These are phyloP conservation scores for Fusarium sp. DNA, from an alignment of 2,329 filamentous ascomycete genomes.

Conservation along the genomic window DNA sequence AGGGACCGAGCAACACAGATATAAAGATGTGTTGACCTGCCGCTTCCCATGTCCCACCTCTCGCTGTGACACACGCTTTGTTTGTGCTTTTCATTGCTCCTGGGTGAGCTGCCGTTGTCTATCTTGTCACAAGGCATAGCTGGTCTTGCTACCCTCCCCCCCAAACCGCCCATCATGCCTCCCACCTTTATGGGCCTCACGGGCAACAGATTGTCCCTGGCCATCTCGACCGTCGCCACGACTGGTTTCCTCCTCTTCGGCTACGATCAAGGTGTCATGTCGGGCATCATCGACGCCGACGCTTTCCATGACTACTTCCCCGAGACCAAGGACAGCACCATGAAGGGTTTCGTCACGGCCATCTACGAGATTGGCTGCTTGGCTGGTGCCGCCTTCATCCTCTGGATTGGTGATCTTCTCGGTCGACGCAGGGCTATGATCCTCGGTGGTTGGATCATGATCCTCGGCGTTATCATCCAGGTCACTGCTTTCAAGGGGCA, in stretches of 20 bases:
- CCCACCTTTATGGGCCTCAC: slow-evolving; percentile 67
- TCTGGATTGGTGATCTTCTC: slow-evolving; percentile 62
- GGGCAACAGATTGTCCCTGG: slow-evolving; percentile 64
- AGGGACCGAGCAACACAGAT: slow-evolving; percentile 16
- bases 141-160: slow-evolving; percentile 27
- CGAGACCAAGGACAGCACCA: slow-evolving; percentile 55
- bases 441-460: slow-evolving; percentile 65
- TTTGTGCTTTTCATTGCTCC: slow-evolving; percentile 20
- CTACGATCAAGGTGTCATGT: slow-evolving; percentile 65
- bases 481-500: slow-evolving; percentile 53
- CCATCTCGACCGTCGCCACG: slow-evolving; percentile 70
- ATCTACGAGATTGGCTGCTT: slow-evolving; percentile 64
- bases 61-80: slow-evolving; percentile 5
- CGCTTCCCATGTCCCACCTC: not conserved
- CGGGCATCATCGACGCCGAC: slow-evolving; percentile 60
- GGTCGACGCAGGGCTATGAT: slow-evolving; percentile 64
- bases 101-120: slow-evolving; percentile 22
- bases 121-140: slow-evolving; percentile 26
- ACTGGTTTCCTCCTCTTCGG: slow-evolving; percentile 70
- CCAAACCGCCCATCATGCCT: slow-evolving; percentile 51
- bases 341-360: slow-evolving; percentile 59
- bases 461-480: slow-evolving; percentile 68
- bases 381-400: slow-evolving; percentile 58
- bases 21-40: slow-evolving; percentile 16
- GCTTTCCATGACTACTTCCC: slow-evolving; percentile 60